Conservation (phyloP, 164 flowering plant species). For the Aristolochia fimbriata region DNA sequence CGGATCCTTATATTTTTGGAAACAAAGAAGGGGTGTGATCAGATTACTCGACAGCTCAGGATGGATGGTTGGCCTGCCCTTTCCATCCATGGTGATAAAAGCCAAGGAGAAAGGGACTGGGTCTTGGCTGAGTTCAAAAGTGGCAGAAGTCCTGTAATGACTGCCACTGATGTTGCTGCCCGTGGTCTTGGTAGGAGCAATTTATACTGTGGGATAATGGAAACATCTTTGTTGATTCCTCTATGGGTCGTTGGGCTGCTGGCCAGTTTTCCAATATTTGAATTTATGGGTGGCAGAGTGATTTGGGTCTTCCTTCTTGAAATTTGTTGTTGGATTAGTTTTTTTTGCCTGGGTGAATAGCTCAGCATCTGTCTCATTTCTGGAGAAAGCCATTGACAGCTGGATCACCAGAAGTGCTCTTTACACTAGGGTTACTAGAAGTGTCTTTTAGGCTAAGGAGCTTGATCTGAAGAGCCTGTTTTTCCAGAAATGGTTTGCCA, state of each 20-base stretch:
- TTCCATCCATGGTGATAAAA: conserved; percentile 97
- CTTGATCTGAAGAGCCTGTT: no score
- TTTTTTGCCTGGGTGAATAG: neutral
- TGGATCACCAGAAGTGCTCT: no score
- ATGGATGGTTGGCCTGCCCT: conserved; percentile 99
- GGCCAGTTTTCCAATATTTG: conserved; percentile 47
- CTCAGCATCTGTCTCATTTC: no score
- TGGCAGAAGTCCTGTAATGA: conserved; percentile 97
- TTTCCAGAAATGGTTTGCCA: no score
- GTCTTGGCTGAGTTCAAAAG: conserved; percentile 90
- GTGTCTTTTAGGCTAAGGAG: no score
- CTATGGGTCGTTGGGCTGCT: conserved; percentile 90
- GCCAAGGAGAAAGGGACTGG: conserved; percentile 94
- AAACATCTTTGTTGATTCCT: conserved; percentile 15
- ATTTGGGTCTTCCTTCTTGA: neutral
- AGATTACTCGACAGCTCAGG: conserved; percentile 78
- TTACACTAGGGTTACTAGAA: no score
- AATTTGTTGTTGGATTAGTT: neutral
- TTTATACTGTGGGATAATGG: conserved; percentile 41
- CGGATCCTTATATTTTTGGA: conserved; percentile 74
- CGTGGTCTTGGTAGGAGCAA: conserved; percentile 99
- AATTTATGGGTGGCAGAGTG: conserved; percentile 57
- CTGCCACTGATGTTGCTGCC: conserved; percentile 99
- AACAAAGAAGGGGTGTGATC: conserved; percentile 96
- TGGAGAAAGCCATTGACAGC: no score